These are phyloP conservation scores for Amanita pallidorosea DNA, from an alignment of 768 basidiomycete genomes.

Conservation along the genomic window DNA sequence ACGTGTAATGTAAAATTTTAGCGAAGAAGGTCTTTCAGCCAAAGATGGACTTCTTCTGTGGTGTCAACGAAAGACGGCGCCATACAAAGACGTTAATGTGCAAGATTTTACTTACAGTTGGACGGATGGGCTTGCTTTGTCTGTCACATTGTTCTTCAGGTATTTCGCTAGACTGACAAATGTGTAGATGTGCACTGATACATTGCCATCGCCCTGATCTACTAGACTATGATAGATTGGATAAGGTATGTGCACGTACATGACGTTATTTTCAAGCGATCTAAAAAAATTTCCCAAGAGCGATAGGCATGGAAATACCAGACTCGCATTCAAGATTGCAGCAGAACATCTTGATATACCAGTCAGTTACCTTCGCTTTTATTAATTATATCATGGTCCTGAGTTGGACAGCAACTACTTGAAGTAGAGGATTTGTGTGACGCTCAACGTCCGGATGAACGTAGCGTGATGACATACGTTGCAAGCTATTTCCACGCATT, in stretches of 20 bases:
- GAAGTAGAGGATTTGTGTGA: conserved; percentile 96
- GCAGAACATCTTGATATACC: conserved; percentile 86
- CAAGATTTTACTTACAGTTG: conserved; percentile 90
- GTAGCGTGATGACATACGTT: conserved; percentile 96
- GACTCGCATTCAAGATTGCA: conserved; percentile 80
- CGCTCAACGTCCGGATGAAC: conserved; percentile 81
- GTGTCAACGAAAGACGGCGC: conserved; percentile 94
- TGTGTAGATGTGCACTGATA: conserved; percentile 85
- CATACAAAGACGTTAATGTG: conserved; percentile 87
- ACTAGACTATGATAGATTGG: conserved; percentile 75
- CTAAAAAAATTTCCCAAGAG: conserved; percentile 28
- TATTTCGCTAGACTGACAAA: conserved; percentile 1
- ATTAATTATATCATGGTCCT: conserved; percentile 1
- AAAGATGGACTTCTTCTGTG: conserved; percentile 95
- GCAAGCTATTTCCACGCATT: conserved; percentile 98
- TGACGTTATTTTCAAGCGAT: not conserved
- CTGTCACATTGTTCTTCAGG: conserved; percentile 22
- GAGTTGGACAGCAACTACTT: conserved; percentile 62
- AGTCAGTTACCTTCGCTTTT: conserved; percentile 32
- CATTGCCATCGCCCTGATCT: conserved; percentile 96
- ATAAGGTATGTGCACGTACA: conserved; percentile 48
- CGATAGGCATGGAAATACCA: conserved; percentile 76
- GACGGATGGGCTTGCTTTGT: conserved; percentile 94
- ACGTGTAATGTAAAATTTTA: conserved; percentile 18
- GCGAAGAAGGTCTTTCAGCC: conserved; percentile 97